Evolutionary conservation across 345 rosid genomes (phyloP).

Genomic region (Rhizophora mangle): DNA sequence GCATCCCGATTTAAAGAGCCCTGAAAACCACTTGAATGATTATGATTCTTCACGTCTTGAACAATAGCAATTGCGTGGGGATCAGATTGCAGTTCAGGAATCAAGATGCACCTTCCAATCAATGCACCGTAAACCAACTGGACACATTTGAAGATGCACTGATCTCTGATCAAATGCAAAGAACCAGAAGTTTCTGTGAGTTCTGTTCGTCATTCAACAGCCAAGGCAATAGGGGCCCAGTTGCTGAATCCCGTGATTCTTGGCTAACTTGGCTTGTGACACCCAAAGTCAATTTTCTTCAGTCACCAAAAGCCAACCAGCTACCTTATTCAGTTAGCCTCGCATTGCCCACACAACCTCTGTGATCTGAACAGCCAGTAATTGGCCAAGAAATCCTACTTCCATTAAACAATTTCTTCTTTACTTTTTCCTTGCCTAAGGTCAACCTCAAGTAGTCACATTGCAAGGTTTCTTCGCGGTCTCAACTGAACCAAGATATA

Average conservation of each 20-base stretch:
- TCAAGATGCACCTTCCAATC: constrained; percentile 41
- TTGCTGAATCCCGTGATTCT: constrained; percentile 36
- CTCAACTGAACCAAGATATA: constrained; percentile 65
- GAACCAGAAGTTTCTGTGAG: constrained; percentile 36
- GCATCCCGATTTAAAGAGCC: no score
- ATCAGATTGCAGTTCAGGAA: constrained; percentile 32
- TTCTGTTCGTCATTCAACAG: constrained; percentile 43
- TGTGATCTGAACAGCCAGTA: constrained; percentile 35
- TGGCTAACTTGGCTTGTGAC: constrained; percentile 51
- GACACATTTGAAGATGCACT: constrained; percentile 46
- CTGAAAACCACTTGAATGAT: no score
- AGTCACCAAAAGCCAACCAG: constrained; percentile 54
- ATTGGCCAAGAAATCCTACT: constrained; percentile 23
- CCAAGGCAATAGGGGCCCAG: constrained; percentile 52
- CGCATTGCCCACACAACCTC: constrained; percentile 26
- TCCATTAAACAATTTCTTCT: constrained; percentile 27
- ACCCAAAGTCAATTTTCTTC: constrained; percentile 63
- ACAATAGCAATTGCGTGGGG: constrained; percentile 43
- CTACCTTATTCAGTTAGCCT: constrained; percentile 32
- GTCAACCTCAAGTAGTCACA: constrained; percentile 69
- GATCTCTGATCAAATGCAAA: constrained; percentile 53
- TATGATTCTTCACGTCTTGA: no score
- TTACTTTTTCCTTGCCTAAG: constrained; percentile 31
- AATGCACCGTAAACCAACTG: constrained; percentile 36
- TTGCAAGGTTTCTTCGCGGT: constrained; percentile 55